Evolutionary conservation across 225 moss, liverwort and hornwort genomes (phyloP).

Genomic region (Antitrichia curtipendula): DNA sequence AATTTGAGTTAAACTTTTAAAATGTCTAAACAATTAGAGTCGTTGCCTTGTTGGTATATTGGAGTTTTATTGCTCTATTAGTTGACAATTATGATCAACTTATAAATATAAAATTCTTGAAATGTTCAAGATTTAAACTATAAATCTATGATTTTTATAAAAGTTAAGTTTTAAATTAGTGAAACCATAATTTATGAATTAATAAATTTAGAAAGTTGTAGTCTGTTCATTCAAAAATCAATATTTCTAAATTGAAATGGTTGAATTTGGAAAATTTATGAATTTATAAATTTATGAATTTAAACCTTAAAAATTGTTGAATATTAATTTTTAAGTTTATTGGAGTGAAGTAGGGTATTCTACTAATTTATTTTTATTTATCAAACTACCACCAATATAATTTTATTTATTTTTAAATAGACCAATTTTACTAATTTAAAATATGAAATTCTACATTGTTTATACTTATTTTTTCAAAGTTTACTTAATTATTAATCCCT

Average conservation of each 20-base stretch:
- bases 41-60: neutral
- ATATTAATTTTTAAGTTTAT: neutral
- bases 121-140: neutral
- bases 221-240: neutral
- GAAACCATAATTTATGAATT: neutral
- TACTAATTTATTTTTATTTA: neutral
- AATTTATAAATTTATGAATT: too few relatives aligned
- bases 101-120: neutral
- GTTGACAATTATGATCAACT: neutral
- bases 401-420: neutral
- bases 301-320: accelerated
- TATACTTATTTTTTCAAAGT: neutral
- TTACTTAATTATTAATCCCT: neutral
- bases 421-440: accelerated
- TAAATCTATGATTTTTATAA: neutral
- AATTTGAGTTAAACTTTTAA: neutral
- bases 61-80: neutral
- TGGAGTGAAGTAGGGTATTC: neutral
- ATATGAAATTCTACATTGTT: neutral
- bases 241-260: neutral
- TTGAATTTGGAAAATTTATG: neutral
- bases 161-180: neutral
- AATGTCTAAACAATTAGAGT: neutral
- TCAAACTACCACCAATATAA: neutral
- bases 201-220: neutral